phyloP scores from a whole-genome alignment of 306 rosid genomes.

The Quercus bicolor region DNA sequence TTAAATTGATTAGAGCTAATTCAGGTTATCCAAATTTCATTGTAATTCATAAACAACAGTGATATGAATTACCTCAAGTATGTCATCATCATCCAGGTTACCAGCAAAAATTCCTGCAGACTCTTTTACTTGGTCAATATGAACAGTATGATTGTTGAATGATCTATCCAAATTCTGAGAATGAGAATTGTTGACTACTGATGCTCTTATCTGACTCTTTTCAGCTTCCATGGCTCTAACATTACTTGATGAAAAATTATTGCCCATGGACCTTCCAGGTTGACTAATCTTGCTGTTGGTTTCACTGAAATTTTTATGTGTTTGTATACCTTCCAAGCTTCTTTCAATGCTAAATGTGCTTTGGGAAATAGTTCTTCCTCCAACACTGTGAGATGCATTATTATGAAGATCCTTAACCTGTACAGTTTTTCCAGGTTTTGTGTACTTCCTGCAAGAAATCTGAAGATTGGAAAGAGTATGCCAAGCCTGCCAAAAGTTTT shows the following conservation, averaged over 20 bases:
- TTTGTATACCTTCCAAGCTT: slow-evolving; percentile 12
- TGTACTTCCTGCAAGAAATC: slow-evolving; percentile 51
- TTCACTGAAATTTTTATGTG: slow-evolving; percentile 19
- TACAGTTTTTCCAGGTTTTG: slow-evolving; percentile 60
- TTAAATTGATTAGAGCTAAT: slow-evolving; percentile 15
- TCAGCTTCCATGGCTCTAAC: slow-evolving; percentile 27
- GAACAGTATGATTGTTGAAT: slow-evolving; percentile 26
- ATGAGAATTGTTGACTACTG: slow-evolving; percentile 32
- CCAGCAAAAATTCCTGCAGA: slow-evolving; percentile 30
- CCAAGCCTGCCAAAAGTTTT: slow-evolving; percentile 65
- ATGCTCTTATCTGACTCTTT: slow-evolving; percentile 34
- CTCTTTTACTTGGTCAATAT: slow-evolving; percentile 29
- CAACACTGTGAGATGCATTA: slow-evolving; percentile 24
- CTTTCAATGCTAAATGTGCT: slow-evolving; percentile 27
- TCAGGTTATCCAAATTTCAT: slow-evolving; percentile 9
- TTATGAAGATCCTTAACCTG: slow-evolving; percentile 29
- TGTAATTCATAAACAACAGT: background rate
- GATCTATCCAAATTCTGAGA: slow-evolving; percentile 38
- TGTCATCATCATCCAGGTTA: slow-evolving; percentile 49
- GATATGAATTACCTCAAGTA: slow-evolving; percentile 61
- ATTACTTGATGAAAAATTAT: slow-evolving; percentile 25
- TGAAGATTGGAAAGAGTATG: slow-evolving; percentile 59
- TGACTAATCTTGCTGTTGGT: slow-evolving; percentile 25
- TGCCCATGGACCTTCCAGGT: slow-evolving; percentile 9
- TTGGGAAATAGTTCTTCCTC: slow-evolving; percentile 28